Evolutionary conservation across 176 grass and related monocot genomes (phyloP).

Genomic region (Musa troglodytarum): DNA sequence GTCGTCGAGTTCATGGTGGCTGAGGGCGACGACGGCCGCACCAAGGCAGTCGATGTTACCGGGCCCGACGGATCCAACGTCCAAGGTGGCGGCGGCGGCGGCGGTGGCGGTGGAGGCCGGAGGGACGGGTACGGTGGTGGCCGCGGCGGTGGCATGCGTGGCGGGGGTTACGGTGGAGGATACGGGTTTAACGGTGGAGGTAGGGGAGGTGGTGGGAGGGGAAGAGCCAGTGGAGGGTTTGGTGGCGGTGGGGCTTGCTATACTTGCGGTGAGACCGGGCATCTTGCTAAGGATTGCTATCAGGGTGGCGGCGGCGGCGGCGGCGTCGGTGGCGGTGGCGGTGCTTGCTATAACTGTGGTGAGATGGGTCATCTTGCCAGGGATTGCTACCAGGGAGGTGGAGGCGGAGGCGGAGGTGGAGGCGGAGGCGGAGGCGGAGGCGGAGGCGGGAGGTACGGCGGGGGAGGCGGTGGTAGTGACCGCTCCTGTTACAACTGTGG

Average conservation of each 20-base stretch:
- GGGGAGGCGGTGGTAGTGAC: conserved; percentile 26
- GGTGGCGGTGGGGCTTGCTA: conserved; percentile 3
- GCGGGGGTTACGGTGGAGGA: neutral
- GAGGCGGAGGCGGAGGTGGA: neutral
- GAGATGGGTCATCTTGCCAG: neutral
- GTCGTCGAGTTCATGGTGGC: neutral
- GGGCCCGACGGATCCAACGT: conserved; percentile 5
- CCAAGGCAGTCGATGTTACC: conserved; percentile 1
- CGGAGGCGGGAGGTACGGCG: neutral
- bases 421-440: neutral
- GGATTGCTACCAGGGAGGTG: conserved; percentile 1
- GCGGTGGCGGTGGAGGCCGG: neutral
- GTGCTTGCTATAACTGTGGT: conserved; percentile 6
- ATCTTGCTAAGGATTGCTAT: conserved; percentile 1
- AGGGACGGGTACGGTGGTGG: neutral
- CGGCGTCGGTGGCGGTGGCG: neutral
- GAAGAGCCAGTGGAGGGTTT: neutral
- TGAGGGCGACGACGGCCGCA: neutral
- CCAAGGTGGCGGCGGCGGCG: neutral
- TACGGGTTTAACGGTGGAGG: neutral
- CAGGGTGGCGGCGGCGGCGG: neutral
- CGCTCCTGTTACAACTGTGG: conserved; percentile 86
- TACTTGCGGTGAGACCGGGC: neutral
- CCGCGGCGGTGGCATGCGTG: neutral
- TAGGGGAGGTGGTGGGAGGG: neutral